These are phyloP conservation scores for Teratosphaeria zuluensis DNA, from an alignment of 2,329 filamentous ascomycete genomes.

Conservation along the genomic window DNA sequence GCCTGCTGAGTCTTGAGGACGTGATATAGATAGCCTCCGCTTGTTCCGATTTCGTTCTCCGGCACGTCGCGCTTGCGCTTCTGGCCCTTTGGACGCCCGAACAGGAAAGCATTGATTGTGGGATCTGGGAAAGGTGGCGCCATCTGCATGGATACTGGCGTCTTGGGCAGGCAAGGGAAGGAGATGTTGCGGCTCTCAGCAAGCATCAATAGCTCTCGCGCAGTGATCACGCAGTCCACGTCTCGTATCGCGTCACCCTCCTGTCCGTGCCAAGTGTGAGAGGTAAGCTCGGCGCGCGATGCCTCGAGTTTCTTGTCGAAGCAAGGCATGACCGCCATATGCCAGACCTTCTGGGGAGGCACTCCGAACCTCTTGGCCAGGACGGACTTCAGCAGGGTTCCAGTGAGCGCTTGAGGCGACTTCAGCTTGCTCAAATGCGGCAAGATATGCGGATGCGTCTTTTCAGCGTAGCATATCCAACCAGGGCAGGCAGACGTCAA, in stretches of 20 bases:
- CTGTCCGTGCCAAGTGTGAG: slow-evolving; percentile 25
- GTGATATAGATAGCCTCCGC: slow-evolving; percentile 81
- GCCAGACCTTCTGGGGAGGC: slow-evolving; percentile 75
- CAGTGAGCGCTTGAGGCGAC: slow-evolving; percentile 84
- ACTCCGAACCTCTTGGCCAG: slow-evolving; percentile 65
- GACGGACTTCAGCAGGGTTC: slow-evolving; percentile 80
- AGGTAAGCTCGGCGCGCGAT: slow-evolving; percentile 80
- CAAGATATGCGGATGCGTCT: slow-evolving; percentile 88
- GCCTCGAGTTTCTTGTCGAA: slow-evolving; percentile 99
- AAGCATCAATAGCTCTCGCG: slow-evolving; percentile 84
- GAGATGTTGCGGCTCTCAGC: slow-evolving; percentile 69
- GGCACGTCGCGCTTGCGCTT: slow-evolving; percentile 24
- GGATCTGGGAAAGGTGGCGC: slow-evolving; percentile 62
- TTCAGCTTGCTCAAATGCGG: slow-evolving; percentile 86
- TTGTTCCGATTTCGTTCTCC: slow-evolving; percentile 57
- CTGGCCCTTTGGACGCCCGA: slow-evolving; percentile 46
- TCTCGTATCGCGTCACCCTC: slow-evolving; percentile 58
- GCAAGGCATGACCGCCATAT: slow-evolving; percentile 93
- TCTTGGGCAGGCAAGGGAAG: slow-evolving; percentile 61
- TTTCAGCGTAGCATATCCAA: slow-evolving; percentile 98
- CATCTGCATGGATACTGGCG: slow-evolving; percentile 39
- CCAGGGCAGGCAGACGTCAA: slow-evolving; percentile 88
- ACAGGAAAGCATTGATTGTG: slow-evolving; percentile 62
- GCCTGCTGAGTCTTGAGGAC: slow-evolving; percentile 67
- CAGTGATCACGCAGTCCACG: slow-evolving; percentile 96